phyloP scores from a whole-genome alignment of 345 rosid genomes.

The Psidium guajava region DNA sequence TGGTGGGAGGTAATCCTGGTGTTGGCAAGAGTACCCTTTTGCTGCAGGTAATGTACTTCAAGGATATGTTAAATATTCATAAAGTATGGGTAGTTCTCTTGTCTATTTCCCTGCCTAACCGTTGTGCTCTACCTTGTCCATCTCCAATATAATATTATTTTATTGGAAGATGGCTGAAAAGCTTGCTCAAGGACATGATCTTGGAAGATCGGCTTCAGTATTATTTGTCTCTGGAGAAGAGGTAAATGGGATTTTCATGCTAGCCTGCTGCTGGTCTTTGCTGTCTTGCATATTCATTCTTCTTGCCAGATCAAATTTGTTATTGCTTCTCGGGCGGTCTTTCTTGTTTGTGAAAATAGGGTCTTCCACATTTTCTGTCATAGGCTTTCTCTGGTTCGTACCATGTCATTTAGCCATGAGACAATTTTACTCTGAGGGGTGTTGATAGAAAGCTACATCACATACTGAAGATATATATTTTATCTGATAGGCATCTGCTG shows the following conservation, averaged over 20 bases:
- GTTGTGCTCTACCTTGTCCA: slow-evolving; percentile 3
- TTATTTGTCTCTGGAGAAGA: slow-evolving; percentile 93
- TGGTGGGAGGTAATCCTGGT: slow-evolving; percentile 95
- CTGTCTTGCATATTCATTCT: neutral
- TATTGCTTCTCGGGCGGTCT: neutral
- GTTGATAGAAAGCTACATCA: neutral
- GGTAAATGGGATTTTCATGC: slow-evolving; percentile 25
- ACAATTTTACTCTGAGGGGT: neutral
- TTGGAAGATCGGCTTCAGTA: slow-evolving; percentile 50
- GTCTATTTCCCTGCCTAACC: neutral
- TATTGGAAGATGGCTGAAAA: slow-evolving; percentile 53
- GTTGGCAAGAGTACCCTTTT: slow-evolving; percentile 93
- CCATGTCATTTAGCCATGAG: neutral
- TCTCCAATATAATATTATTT: neutral
- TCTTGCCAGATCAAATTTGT: neutral
- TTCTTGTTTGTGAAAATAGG: neutral
- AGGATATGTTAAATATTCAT: neutral
- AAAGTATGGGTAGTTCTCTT: neutral
- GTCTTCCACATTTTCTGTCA: neutral
- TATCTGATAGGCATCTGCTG: neutral
- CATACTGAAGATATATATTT: neutral
- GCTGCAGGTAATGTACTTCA: slow-evolving; percentile 49
- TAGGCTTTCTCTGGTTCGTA: neutral
- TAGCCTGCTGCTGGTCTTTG: neutral
- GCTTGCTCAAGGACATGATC: slow-evolving; percentile 48